phyloP scores from a whole-genome alignment of 345 rosid genomes.

The Ceriops zippeliana region DNA sequence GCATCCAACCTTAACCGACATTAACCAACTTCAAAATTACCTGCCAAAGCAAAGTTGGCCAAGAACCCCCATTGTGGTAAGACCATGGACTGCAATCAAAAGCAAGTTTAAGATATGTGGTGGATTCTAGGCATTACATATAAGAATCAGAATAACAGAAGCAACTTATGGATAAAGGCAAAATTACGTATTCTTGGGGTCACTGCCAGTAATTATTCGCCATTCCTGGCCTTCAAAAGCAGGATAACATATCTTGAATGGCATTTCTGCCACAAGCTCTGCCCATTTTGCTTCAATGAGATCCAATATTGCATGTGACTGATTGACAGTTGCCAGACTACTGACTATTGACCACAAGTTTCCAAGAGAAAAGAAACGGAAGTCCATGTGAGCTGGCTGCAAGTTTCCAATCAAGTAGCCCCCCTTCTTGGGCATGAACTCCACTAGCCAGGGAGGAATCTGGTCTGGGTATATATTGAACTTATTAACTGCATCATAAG shows the following conservation, averaged over 20 bases:
- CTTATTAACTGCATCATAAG: constrained; percentile 85
- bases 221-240: constrained; percentile 87
- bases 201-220: constrained; percentile 81
- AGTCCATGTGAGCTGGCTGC: constrained; percentile 97
- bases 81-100: constrained; percentile 82
- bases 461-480: constrained; percentile 94
- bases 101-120: constrained; percentile 11
- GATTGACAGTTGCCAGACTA: constrained; percentile 63
- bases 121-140: constrained; percentile 7
- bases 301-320: constrained; percentile 88
- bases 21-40: constrained; percentile 38
- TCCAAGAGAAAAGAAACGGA: constrained; percentile 88
- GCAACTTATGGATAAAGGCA: constrained; percentile 7
- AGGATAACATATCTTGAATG: constrained; percentile 77
- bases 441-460: constrained; percentile 83
- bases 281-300: constrained; percentile 79
- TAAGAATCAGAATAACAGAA: neutral
- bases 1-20: neutral
- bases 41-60: constrained; percentile 99
- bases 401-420: constrained; percentile 83
- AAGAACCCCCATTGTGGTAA: constrained; percentile 90
- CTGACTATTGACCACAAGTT: constrained; percentile 79
- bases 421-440: constrained; percentile 73
- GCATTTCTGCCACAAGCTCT: constrained; percentile 83
- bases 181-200: constrained; percentile 86